Conservation (phyloP, 306 rosid genomes). For the Quercus variabilis region DNA sequence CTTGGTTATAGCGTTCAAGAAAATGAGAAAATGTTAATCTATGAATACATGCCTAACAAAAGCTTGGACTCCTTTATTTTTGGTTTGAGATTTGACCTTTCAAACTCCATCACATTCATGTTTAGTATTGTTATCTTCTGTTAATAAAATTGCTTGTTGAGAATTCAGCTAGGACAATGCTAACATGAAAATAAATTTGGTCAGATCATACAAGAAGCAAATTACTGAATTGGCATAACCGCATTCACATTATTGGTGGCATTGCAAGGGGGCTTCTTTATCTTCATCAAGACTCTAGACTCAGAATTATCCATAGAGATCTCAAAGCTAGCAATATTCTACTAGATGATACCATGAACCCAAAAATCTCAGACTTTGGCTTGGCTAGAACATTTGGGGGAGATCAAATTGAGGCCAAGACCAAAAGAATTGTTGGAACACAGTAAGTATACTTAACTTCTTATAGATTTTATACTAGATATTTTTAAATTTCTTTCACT, state of each 20-base stretch:
- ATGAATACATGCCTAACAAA: slow-evolving; percentile 40
- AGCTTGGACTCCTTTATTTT: slow-evolving; percentile 28
- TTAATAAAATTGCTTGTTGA: too few relatives aligned
- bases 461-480: too few relatives aligned
- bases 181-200: neutral
- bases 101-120: neutral
- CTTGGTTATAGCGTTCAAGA: slow-evolving; percentile 40
- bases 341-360: slow-evolving; percentile 43
- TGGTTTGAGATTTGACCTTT: neutral
- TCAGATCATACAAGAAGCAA: neutral
- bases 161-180: too few relatives aligned
- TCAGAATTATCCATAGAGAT: slow-evolving; percentile 38
- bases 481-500: neutral
- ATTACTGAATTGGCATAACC: slow-evolving; percentile 17
- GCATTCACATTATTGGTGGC: slow-evolving; percentile 22
- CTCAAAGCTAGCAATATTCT: slow-evolving; percentile 52
- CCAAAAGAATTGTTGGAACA: slow-evolving; percentile 47
- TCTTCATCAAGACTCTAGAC: slow-evolving; percentile 30
- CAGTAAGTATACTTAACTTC: slow-evolving; percentile 29
- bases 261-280: slow-evolving; percentile 24
- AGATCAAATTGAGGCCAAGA: slow-evolving; percentile 37
- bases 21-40: slow-evolving; percentile 31
- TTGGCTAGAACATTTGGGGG: slow-evolving; percentile 47
- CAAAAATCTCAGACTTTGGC: slow-evolving; percentile 67
- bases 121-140: neutral